These are phyloP conservation scores for Adansonia grandidieri DNA, from an alignment of 441 rosid species.

Conservation along the genomic window DNA sequence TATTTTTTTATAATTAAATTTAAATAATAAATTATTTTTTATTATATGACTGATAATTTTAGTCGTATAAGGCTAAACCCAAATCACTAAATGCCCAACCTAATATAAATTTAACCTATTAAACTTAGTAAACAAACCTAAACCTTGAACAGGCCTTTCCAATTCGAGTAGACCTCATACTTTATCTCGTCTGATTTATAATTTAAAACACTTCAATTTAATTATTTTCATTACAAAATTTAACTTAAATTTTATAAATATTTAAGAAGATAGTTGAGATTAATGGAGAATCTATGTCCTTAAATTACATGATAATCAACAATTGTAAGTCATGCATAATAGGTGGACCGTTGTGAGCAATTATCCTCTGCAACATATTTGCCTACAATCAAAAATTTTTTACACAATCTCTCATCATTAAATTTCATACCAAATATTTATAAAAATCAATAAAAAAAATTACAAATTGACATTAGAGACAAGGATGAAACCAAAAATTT, in stretches of 20 bases:
- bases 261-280: neutral
- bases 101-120: too few relatives aligned
- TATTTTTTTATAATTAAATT: too few relatives aligned
- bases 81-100: too few relatives aligned
- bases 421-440: neutral
- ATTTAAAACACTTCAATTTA: neutral
- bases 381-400: neutral
- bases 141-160: neutral
- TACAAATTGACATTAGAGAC: neutral
- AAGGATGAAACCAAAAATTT: too few relatives aligned
- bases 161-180: neutral
- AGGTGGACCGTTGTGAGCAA: neutral
- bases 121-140: too few relatives aligned
- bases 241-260: neutral
- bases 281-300: neutral
- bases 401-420: neutral
- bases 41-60: too few relatives aligned
- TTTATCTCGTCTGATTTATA: neutral
- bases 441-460: neutral
- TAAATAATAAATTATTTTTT: too few relatives aligned
- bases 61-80: too few relatives aligned
- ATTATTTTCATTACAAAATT: too few relatives aligned
- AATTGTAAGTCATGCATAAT: conserved; percentile 1
- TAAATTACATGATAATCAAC: neutral
- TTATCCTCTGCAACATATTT: conserved; percentile 7